Percentiles rank a stretch among this genome's conserved stretches.
Evolutionary conservation across 2,329 filamentous ascomycete genomes (phyloP).

Genomic region (Moelleriella libera): DNA sequence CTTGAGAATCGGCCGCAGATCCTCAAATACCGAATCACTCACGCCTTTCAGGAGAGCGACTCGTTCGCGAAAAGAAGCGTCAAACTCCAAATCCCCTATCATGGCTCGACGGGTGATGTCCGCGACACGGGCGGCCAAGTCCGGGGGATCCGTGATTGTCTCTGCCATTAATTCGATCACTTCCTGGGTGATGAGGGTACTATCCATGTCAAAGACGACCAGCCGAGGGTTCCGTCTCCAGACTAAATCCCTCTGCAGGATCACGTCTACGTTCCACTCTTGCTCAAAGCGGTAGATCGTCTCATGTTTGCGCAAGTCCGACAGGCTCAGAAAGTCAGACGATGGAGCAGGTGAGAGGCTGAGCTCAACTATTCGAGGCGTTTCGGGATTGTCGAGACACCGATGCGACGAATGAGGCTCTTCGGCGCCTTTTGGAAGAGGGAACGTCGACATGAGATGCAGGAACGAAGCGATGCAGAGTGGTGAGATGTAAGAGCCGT

Average conservation of each 20-base stretch:
- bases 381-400: constrained; percentile 45
- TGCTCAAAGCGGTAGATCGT: constrained; percentile 72
- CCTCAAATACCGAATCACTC: constrained; percentile 62
- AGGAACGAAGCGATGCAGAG: constrained; percentile 53
- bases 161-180: constrained; percentile 92
- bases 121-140: constrained; percentile 69
- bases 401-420: constrained; percentile 47
- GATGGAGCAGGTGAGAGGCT: constrained; percentile 46
- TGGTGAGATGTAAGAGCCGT: constrained; percentile 51
- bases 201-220: constrained; percentile 98
- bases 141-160: constrained; percentile 52
- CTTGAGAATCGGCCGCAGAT: constrained; percentile 59
- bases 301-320: constrained; percentile 66
- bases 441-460: constrained; percentile 50
- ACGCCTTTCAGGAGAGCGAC: constrained; percentile 73
- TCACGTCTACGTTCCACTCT: constrained; percentile 79
- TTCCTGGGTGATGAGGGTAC: constrained; percentile 91
- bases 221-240: constrained; percentile 71
- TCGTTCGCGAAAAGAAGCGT: constrained; percentile 66
- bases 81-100: constrained; percentile 91
- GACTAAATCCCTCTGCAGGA: constrained; percentile 59
- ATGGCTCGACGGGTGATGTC: constrained; percentile 88
- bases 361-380: constrained; percentile 52
- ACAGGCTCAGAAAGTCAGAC: constrained; percentile 48
- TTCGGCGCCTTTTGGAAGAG: constrained; percentile 33